Evolutionary conservation across 768 basidiomycete species (phyloP).

Genomic region (Dentipellis fragilis): DNA sequence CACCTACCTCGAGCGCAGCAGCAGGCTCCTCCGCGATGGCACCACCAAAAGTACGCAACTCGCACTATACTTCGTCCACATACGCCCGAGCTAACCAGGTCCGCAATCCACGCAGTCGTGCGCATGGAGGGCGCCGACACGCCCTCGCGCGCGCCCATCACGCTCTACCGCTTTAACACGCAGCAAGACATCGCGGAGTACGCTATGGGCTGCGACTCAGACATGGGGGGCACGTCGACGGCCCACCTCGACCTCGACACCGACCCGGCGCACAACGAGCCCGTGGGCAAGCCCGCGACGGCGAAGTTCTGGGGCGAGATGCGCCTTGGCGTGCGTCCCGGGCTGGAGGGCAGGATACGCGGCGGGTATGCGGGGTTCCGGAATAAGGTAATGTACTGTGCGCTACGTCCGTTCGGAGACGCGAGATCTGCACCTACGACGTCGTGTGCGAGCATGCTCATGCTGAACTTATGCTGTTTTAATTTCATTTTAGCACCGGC

Average conservation of each 20-base stretch:
- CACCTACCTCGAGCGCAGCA: conserved; percentile 29
- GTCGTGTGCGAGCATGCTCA: no score
- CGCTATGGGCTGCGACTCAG: conserved; percentile 76
- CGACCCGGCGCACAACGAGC: conserved; percentile 32
- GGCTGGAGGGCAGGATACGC: conserved; percentile 58
- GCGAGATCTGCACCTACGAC: no score
- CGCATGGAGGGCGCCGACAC: conserved; percentile 70
- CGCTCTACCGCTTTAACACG: conserved; percentile 57
- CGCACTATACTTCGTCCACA: not conserved
- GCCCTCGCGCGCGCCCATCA: conserved; percentile 49
- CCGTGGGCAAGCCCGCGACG: conserved; percentile 34
- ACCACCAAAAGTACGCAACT: conserved; percentile 14
- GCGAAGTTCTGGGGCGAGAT: conserved; percentile 77
- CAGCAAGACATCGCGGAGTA: conserved; percentile 48
- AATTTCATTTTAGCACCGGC: conserved; percentile 37
- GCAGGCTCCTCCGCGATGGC: conserved; percentile 29
- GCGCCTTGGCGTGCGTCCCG: conserved; percentile 55
- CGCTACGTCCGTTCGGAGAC: no score
- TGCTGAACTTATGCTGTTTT: not conserved
- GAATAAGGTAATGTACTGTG: conserved; percentile 57
- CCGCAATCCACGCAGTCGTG: conserved; percentile 34
- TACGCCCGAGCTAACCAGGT: conserved; percentile 8
- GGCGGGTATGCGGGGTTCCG: conserved; percentile 89
- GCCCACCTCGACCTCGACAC: conserved; percentile 67
- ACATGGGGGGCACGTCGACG: conserved; percentile 79